Evolutionary conservation across 2,329 filamentous ascomycete species (phyloP).

Genomic region (Penicillium sclerotigenum): DNA sequence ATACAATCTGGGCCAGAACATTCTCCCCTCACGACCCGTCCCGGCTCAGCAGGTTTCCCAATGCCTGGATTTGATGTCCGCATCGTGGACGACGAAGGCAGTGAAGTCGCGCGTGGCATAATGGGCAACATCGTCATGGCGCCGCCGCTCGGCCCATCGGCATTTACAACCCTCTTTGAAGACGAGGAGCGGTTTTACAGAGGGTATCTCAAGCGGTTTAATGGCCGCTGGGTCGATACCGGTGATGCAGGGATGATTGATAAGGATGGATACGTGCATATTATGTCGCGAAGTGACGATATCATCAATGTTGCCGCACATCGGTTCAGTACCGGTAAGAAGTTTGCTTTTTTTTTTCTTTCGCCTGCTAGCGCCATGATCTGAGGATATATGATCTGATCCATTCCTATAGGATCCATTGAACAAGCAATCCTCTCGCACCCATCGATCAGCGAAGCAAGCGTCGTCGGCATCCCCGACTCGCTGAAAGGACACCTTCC

Average conservation of each 20-base stretch:
- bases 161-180: constrained; percentile 79
- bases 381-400: background rate
- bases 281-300: constrained; percentile 70
- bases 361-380: background rate
- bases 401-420: constrained; percentile 64
- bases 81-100: constrained; percentile 76
- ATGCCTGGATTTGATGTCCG: constrained; percentile 90
- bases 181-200: constrained; percentile 84
- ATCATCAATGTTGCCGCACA: constrained; percentile 96
- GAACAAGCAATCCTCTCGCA: constrained; percentile 88
- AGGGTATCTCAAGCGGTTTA: constrained; percentile 78
- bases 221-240: constrained; percentile 81
- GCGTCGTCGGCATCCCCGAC: constrained; percentile 83
- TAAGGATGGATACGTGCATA: constrained; percentile 62
- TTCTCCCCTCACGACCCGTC: constrained; percentile 63
- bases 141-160: constrained; percentile 78
- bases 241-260: constrained; percentile 89
- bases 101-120: constrained; percentile 64
- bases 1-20: background rate
- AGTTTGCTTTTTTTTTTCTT: background rate
- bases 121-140: constrained; percentile 93
- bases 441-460: constrained; percentile 74
- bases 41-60: constrained; percentile 83
- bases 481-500: constrained; percentile 84
- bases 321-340: constrained; percentile 76